These are phyloP conservation scores for Fusarium oligoseptatum DNA, from an alignment of 2,329 filamentous ascomycete species.

Conservation along the genomic window DNA sequence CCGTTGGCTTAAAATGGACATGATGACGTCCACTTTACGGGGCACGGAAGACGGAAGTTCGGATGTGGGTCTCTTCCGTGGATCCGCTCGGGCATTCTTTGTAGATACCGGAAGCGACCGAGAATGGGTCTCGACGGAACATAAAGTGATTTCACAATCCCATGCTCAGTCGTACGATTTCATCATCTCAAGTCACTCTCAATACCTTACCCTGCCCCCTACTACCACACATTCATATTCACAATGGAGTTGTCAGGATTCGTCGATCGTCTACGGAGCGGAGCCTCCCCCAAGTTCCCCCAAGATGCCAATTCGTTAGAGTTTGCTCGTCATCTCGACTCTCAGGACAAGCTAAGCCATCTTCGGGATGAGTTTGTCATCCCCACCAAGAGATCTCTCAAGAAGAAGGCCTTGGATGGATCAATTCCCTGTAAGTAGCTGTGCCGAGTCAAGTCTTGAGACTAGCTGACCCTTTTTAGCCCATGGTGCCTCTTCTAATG, in stretches of 20 bases:
- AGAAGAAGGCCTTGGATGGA: slow-evolving; percentile 69
- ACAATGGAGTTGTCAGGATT: slow-evolving; percentile 57
- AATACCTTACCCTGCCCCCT: neutral
- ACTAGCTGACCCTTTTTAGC: slow-evolving; percentile 16
- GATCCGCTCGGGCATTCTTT: slow-evolving; percentile 16
- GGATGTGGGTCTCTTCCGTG: slow-evolving; percentile 39
- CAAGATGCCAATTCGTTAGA: slow-evolving; percentile 60
- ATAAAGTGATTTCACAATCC: slow-evolving; percentile 48
- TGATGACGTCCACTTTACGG: slow-evolving; percentile 33
- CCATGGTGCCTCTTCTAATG: slow-evolving; percentile 26
- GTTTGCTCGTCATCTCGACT: slow-evolving; percentile 68
- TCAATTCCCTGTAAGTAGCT: slow-evolving; percentile 54
- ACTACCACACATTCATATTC: neutral
- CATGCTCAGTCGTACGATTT: slow-evolving; percentile 43
- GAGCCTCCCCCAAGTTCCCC: slow-evolving; percentile 61
- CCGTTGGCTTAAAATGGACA: slow-evolving; percentile 29
- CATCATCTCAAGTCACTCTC: neutral
- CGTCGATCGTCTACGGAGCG: slow-evolving; percentile 57
- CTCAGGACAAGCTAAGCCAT: slow-evolving; percentile 69
- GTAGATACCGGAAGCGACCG: slow-evolving; percentile 11
- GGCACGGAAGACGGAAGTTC: slow-evolving; percentile 48
- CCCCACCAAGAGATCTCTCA: slow-evolving; percentile 79
- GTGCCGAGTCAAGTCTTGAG: neutral
- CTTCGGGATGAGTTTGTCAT: slow-evolving; percentile 81
- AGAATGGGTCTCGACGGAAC: slow-evolving; percentile 29